A percentile compares a stretch with the other conserved stretches of the same genome.
These are phyloP conservation scores for Ambrosiella cleistominuta DNA, from an alignment of 2,329 filamentous ascomycete species.

Conservation along the genomic window DNA sequence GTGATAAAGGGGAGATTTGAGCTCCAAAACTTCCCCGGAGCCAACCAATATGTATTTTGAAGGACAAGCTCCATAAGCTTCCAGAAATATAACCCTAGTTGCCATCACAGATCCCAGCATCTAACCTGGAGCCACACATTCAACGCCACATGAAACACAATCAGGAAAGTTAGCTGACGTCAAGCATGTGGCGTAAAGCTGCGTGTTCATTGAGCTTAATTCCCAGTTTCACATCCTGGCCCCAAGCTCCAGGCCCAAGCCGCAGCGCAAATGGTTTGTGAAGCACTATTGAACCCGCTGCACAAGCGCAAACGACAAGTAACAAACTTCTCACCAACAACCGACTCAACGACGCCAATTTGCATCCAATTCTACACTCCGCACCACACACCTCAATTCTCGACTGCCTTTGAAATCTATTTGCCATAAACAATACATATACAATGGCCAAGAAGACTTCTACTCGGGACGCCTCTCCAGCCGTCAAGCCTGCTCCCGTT, in stretches of 20 bases:
- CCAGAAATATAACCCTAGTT: neutral
- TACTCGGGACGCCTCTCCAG: slow-evolving; percentile 14
- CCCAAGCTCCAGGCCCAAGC: neutral
- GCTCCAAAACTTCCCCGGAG: no score
- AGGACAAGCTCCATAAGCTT: no score
- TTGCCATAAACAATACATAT: neutral
- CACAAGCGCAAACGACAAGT: slow-evolving; percentile 2
- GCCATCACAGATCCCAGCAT: neutral
- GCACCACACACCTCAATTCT: neutral
- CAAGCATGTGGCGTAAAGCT: slow-evolving; percentile 13
- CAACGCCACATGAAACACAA: neutral
- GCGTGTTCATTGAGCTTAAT: slow-evolving; percentile 12
- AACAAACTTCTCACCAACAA: neutral
- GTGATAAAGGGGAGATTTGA: no score
- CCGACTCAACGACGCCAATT: neutral
- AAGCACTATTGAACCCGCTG: neutral
- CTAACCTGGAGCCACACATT: neutral
- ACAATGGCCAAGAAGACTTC: slow-evolving; percentile 13
- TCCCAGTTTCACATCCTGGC: neutral
- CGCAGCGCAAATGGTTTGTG: neutral
- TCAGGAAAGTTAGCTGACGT: slow-evolving; percentile 6
- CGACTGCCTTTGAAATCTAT: neutral
- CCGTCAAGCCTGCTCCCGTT: slow-evolving; percentile 14
- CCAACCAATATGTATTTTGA: no score
- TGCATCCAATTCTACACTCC: neutral